Conservation (phyloP, 805 yeast genomes). For the Saccharomycopsis javanensis region DNA sequence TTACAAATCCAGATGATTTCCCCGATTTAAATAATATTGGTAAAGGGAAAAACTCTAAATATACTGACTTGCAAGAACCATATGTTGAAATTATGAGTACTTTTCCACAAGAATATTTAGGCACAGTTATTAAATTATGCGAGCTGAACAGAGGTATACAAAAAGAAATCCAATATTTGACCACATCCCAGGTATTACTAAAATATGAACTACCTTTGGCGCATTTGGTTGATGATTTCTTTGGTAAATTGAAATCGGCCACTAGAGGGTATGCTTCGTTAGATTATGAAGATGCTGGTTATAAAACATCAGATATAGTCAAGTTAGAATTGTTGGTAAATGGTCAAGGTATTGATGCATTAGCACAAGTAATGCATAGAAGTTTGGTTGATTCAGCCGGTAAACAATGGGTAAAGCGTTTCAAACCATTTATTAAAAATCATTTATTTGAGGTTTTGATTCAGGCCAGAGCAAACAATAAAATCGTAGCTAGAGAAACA, state of each 20-base stretch:
- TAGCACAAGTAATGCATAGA: slow-evolving; percentile 81
- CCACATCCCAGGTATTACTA: slow-evolving; percentile 71
- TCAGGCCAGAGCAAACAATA: slow-evolving; percentile 76
- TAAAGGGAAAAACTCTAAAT: slow-evolving; percentile 34
- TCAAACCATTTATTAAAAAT: slow-evolving; percentile 67
- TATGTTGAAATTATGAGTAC: slow-evolving; percentile 85
- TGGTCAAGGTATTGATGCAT: slow-evolving; percentile 83
- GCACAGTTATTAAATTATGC: slow-evolving; percentile 78
- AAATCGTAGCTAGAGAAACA: slow-evolving; percentile 83
- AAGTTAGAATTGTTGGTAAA: slow-evolving; percentile 85
- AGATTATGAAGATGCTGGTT: slow-evolving; percentile 92
- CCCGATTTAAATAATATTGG: slow-evolving; percentile 44
- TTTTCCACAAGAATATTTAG: slow-evolving; percentile 81
- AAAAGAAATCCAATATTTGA: slow-evolving; percentile 62
- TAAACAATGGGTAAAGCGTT: slow-evolving; percentile 70
- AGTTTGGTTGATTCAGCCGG: slow-evolving; percentile 68
- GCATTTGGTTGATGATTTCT: slow-evolving; percentile 88
- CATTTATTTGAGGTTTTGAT: slow-evolving; percentile 89
- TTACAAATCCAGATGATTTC: slow-evolving; percentile 89
- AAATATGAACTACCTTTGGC: slow-evolving; percentile 79
- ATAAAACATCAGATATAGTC: slow-evolving; percentile 66
- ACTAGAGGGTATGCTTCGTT: slow-evolving; percentile 90
- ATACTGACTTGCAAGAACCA: slow-evolving; percentile 63
- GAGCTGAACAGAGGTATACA: slow-evolving; percentile 79
- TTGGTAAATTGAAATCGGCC: slow-evolving; percentile 82